Conservation (phyloP, 2,329 filamentous ascomycete species). For the Ophiosphaerella herpotricha region DNA sequence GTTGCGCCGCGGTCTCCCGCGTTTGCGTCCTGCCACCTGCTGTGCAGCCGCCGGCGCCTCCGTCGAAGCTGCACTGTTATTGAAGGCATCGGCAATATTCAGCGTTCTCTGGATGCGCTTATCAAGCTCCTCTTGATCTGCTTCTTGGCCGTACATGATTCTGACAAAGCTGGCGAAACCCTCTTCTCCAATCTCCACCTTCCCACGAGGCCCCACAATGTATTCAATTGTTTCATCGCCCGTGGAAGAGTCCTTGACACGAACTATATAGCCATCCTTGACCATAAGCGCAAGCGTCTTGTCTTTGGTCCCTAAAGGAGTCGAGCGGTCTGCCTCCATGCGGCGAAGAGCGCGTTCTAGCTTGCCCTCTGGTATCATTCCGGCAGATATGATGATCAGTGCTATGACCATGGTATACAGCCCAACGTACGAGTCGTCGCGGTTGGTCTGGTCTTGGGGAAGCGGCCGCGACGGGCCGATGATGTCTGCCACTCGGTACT, state of each 20-base stretch:
- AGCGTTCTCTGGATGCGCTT: conserved; percentile 40
- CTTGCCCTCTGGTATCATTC: conserved; percentile 75
- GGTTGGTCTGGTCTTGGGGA: conserved; percentile 53
- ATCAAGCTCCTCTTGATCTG: conserved; percentile 38
- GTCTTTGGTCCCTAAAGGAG: conserved; percentile 75
- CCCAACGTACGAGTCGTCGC: conserved; percentile 79
- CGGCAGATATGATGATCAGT: conserved; percentile 73
- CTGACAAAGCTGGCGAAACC: conserved; percentile 73
- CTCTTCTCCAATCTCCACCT: conserved; percentile 78
- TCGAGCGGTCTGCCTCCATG: conserved; percentile 74
- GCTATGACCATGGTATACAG: conserved; percentile 81
- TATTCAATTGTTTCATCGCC: conserved; percentile 81
- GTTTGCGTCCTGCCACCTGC: conserved; percentile 18
- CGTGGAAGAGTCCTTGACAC: conserved; percentile 68
- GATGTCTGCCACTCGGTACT: conserved; percentile 68
- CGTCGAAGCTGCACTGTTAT: conserved; percentile 6
- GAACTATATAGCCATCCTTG: conserved; percentile 82
- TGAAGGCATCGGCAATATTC: conserved; percentile 27
- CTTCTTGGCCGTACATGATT: conserved; percentile 35
- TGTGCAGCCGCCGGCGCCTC: conserved; percentile 10
- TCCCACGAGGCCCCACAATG: conserved; percentile 82
- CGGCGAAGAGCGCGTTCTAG: conserved; percentile 75
- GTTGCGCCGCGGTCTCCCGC: conserved; percentile 16
- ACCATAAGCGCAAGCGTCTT: conserved; percentile 74
- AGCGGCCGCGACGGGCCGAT: conserved; percentile 70